Base-by-base conservation (phyloP, 2,329 filamentous ascomycete genomes). In the Arthroderma sp. region DNA sequence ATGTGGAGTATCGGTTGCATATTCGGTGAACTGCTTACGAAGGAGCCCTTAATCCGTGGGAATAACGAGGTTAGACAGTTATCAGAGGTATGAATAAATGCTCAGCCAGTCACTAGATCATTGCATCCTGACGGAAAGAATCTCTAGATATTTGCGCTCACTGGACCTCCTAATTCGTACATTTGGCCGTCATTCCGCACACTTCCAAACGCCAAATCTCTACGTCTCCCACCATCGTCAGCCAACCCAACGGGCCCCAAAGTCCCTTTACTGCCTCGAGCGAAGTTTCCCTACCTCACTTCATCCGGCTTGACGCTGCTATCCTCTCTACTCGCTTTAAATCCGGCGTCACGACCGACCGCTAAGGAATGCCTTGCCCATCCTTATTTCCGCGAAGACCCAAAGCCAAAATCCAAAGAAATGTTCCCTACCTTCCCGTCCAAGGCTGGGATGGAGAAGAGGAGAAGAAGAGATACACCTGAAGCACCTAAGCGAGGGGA, bases 341-440 rank as follows among this genome's bases (percentile, higher is more conserved):
- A 96, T 57, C 91, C 91, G 0, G 71, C 70, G 1, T 63, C 66
- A 4, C 72, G 91, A 11, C 86, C 86, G 0, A 73, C 75, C 1
- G 86, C 89, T 1, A 69, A 69, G 41, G 76, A 87, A 48, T 80
- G 93, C 60, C 72, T 96, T 32, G 68, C 73, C 40, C 86, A 95
- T 62, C 71, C 78, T 32, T 98, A 94, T 63, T 98, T 98, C 63
- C 71, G 64, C 11, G 88, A 96, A 66, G 83, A 93, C 54, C 91
- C 91, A 1, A 83, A 83, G 49, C 86, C 88, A 1, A 96, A 96
- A 66, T 80, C 82, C 5, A 83, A 86, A 59, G 83, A 82, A 55
- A 82, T 98, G 80, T 96, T 98, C 59, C 91, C 91, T 2, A 96
- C 91, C 0, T 98, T 96, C 61, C 91, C 91, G 0, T 91, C 84